Percentiles rank a stretch among this genome's conserved stretches.
Conservation (phyloP, 2,329 filamentous ascomycete genomes). For the Fusarium redolens region DNA sequence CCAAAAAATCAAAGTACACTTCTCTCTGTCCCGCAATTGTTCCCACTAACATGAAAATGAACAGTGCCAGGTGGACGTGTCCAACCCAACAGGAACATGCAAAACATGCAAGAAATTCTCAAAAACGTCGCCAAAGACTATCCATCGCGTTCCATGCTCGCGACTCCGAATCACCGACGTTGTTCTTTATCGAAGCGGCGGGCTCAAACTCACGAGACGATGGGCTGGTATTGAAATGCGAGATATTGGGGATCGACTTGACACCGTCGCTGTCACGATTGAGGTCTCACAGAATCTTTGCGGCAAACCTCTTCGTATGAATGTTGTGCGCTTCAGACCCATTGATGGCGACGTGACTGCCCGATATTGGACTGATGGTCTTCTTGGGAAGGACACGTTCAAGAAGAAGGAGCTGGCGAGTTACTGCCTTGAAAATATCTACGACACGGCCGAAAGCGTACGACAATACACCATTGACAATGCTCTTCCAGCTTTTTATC, state of each 20-base stretch:
- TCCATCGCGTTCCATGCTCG: constrained; percentile 58
- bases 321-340: constrained; percentile 57
- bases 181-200: constrained; percentile 56
- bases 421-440: constrained; percentile 56
- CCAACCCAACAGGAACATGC: constrained; percentile 51
- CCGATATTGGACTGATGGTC: constrained; percentile 53
- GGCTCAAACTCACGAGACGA: constrained; percentile 57
- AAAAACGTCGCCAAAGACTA: constrained; percentile 57
- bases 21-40: neutral
- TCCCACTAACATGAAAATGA: constrained; percentile 4
- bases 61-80: constrained; percentile 53
- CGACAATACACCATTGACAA: constrained; percentile 51
- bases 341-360: constrained; percentile 51
- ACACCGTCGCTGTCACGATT: constrained; percentile 48
- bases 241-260: constrained; percentile 53
- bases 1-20: constrained; percentile 38
- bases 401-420: constrained; percentile 50
- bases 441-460: constrained; percentile 50
- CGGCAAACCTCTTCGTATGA: constrained; percentile 50
- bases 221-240: constrained; percentile 56
- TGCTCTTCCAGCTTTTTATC: constrained; percentile 42
- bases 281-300: constrained; percentile 54
- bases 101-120: constrained; percentile 53
- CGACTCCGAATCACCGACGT: constrained; percentile 58
- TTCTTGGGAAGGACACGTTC: constrained; percentile 37